Conservation (phyloP, 1,139 yeast genomes). For the Kodamaea plutei region DNA sequence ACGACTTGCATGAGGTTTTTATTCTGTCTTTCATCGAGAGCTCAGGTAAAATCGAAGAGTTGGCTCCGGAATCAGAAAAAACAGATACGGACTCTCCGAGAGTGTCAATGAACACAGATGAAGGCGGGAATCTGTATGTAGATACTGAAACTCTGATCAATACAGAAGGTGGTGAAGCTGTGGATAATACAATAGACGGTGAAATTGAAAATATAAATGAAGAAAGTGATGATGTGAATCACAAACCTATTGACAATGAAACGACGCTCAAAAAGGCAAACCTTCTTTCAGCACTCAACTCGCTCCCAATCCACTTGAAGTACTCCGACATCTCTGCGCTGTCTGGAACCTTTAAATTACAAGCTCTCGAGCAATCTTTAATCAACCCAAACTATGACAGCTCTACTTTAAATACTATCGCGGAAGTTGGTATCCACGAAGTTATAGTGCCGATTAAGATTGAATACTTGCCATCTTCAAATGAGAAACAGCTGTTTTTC, state of each 20-base stretch:
- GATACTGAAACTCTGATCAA: too few relatives aligned
- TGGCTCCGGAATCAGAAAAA: constrained; percentile 8
- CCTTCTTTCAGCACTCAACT: constrained; percentile 4
- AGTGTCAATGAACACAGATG: too few relatives aligned
- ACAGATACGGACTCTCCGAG: too few relatives aligned
- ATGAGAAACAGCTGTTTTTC: constrained; percentile 16
- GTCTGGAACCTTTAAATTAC: constrained; percentile 12
- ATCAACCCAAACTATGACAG: constrained; percentile 12
- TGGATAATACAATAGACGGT: too few relatives aligned
- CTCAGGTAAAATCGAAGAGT: constrained; percentile 17
- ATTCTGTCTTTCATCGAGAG: constrained; percentile 43
- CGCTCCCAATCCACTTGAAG: constrained; percentile 1
- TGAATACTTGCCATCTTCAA: constrained; percentile 14
- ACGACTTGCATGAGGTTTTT: constrained; percentile 43
- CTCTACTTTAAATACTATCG: constrained; percentile 4
- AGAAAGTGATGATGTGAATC: too few relatives aligned
- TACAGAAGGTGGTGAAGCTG: too few relatives aligned
- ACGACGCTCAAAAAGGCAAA: too few relatives aligned
- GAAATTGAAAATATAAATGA: too few relatives aligned
- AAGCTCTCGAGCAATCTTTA: constrained; percentile 9
- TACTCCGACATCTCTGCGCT: constrained; percentile 13
- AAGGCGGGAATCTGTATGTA: too few relatives aligned
- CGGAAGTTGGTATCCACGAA: constrained; percentile 5
- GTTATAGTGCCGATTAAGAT: constrained; percentile 8
- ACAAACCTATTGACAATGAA: too few relatives aligned